Conservation (phyloP, 306 rosid genomes). For the Crotalaria pallida region DNA sequence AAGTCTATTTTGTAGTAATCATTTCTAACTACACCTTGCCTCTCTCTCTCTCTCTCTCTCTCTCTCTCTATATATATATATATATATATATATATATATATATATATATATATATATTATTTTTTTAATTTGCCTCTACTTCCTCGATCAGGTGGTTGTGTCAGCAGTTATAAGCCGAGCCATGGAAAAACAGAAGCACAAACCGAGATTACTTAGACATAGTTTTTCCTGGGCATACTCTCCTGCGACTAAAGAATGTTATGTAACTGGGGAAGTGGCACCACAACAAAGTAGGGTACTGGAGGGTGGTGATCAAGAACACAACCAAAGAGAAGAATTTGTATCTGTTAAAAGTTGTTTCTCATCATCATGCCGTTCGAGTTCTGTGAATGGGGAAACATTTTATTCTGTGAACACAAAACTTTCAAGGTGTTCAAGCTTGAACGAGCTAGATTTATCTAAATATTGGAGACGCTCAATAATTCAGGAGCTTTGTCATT, state of each 20-base stretch:
- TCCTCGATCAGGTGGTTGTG: conserved; percentile 54
- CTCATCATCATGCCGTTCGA: conserved; percentile 51
- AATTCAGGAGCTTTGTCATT: conserved; percentile 58
- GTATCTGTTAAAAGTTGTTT: conserved; percentile 47
- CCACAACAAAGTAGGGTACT: background rate
- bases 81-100: too few relatives aligned
- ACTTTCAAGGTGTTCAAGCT: conserved; percentile 53
- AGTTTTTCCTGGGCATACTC: conserved; percentile 59
- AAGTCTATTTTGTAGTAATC: too few relatives aligned
- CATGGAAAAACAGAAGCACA: conserved; percentile 53
- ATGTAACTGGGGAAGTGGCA: conserved; percentile 20
- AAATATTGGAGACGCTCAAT: conserved; percentile 40
- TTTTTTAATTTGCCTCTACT: background rate
- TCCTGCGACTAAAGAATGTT: conserved; percentile 44
- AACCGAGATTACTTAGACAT: conserved; percentile 33
- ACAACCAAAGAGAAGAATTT: conserved; percentile 42
- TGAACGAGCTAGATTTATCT: conserved; percentile 27
- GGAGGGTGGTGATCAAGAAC: background rate
- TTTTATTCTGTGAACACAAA: conserved; percentile 47
- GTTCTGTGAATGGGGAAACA: conserved; percentile 35
- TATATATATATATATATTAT: too few relatives aligned
- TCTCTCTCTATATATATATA: too few relatives aligned
- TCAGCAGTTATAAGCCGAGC: conserved; percentile 60
- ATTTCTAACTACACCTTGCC: too few relatives aligned
- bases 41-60: too few relatives aligned